phyloP scores from a whole-genome alignment of 116 monocot species.

The Cymodocea nodosa region DNA sequence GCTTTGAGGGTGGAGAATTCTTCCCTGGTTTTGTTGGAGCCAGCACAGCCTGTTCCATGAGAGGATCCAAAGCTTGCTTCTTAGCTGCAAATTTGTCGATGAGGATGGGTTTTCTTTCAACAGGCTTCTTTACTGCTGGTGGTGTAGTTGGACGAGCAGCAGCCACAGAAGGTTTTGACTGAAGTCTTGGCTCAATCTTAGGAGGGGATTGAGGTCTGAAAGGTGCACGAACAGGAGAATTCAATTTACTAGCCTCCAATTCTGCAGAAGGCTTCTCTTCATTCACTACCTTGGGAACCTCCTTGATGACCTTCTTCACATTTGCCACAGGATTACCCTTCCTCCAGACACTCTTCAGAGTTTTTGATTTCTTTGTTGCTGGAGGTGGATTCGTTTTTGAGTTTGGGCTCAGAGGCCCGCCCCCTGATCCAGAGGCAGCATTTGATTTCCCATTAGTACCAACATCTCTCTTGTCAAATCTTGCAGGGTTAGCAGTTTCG shows the following conservation, averaged over 20 bases:
- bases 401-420: conserved; percentile 11
- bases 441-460: conserved; percentile 18
- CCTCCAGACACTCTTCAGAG: conserved; percentile 90
- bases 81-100: conserved; percentile 74
- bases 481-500: conserved; percentile 27
- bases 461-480: conserved; percentile 16
- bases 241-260: conserved; percentile 7
- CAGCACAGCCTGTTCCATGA: conserved; percentile 38
- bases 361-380: conserved; percentile 41
- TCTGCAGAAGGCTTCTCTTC: conserved; percentile 11
- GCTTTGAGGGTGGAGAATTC: conserved; percentile 34
- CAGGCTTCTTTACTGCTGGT: conserved; percentile 20
- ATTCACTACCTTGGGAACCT: conserved; percentile 31
- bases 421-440: conserved; percentile 5
- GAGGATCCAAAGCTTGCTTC: conserved; percentile 46
- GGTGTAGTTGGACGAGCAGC: conserved; percentile 23
- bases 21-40: conserved; percentile 56
- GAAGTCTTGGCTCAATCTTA: conserved; percentile 33
- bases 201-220: conserved; percentile 27
- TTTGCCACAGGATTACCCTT: conserved; percentile 73
- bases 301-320: conserved; percentile 53
- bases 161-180: conserved; percentile 45
- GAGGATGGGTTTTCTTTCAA: conserved; percentile 62
- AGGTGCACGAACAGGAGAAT: conserved; percentile 7
- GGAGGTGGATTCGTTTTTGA: conserved; percentile 5